Conservation (phyloP, 1,284 basidiomycete species). For the Ustilago tritici region DNA sequence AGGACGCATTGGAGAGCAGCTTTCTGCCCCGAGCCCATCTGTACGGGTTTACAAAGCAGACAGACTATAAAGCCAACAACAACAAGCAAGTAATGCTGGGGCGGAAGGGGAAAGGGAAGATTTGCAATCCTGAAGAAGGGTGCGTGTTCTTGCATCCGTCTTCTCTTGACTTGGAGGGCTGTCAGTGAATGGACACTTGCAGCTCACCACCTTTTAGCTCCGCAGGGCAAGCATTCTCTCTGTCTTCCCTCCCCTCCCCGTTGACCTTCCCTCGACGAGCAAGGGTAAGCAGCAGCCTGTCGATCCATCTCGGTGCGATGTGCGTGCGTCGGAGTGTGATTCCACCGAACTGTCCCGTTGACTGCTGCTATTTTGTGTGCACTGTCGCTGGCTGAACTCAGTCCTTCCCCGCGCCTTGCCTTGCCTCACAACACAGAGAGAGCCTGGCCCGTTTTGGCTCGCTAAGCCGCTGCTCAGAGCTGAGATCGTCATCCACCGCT, state of each 20-base stretch:
- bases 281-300: not conserved
- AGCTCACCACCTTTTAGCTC: constrained; percentile 6
- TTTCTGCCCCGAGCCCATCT: not conserved
- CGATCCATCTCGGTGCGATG: not conserved
- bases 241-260: not conserved
- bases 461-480: constrained; percentile 8
- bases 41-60: not conserved
- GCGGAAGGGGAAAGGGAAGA: not conserved
- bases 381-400: constrained; percentile 1
- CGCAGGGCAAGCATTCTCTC: not conserved
- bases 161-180: not conserved
- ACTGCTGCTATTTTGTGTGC: not conserved
- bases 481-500: constrained; percentile 30
- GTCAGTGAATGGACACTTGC: constrained; percentile 1
- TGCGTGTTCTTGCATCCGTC: not conserved
- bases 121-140: not conserved
- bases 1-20: not conserved
- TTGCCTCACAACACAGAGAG: constrained; percentile 3
- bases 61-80: not conserved
- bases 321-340: constrained; percentile 6
- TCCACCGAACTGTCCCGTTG: not conserved
- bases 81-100: not conserved
- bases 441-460: constrained; percentile 4
- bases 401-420: constrained; percentile 1
- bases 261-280: not conserved